These are phyloP conservation scores for Acanthamoeba triangularis DNA, from an alignment of 208 protist species.

Conservation along the genomic window DNA sequence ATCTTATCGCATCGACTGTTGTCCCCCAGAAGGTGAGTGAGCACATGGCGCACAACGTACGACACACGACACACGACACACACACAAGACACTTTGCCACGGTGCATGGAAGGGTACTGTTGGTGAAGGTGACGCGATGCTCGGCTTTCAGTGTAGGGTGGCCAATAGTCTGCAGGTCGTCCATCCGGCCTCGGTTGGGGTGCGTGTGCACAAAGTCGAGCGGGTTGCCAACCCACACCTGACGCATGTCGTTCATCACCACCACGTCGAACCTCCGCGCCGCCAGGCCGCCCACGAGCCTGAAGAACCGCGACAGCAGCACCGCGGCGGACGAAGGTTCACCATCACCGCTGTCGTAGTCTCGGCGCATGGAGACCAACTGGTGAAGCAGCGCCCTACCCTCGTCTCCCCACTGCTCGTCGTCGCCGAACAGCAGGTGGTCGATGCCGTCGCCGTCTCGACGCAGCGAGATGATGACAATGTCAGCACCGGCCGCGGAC, in stretches of 20 bases:
- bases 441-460: not conserved
- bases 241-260: slow-evolving; percentile 32
- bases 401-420: too few species aligned
- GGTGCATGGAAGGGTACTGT: not conserved
- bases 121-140: not conserved
- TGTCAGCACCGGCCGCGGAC: too few species aligned
- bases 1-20: not conserved
- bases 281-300: not conserved
- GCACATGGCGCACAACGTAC: too few species aligned
- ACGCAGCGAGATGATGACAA: not conserved
- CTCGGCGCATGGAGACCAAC: not conserved
- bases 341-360: too few species aligned
- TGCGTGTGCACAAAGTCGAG: slow-evolving; percentile 39
- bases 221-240: slow-evolving; percentile 59
- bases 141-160: not conserved
- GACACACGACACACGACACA: too few species aligned
- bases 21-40: not conserved
- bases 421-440: too few species aligned
- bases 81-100: not conserved
- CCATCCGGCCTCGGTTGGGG: not conserved
- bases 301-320: not conserved
- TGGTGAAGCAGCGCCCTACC: not conserved
- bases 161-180: slow-evolving; percentile 48
- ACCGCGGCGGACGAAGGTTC: not conserved
- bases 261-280: not conserved